Evolutionary conservation across 176 grass and related monocot genomes (phyloP).

Genomic region (Avena sativa): DNA sequence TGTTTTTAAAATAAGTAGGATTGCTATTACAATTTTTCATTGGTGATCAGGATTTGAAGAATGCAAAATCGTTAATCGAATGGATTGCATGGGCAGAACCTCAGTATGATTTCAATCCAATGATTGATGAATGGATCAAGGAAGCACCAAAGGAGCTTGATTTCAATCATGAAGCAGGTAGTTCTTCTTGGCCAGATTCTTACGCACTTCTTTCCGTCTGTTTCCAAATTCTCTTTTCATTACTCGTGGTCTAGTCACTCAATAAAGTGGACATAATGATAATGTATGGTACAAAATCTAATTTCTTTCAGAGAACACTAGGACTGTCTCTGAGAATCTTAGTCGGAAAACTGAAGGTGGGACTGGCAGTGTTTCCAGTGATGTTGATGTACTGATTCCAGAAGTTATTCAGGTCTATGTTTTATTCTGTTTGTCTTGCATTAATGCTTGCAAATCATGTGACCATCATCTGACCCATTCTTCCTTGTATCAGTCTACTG

Average conservation of each 20-base stretch:
- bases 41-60: constrained; percentile 87
- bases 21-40: constrained; percentile 30
- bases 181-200: constrained; percentile 27
- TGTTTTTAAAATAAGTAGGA: constrained; percentile 13
- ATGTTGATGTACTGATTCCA: constrained; percentile 82
- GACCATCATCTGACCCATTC: constrained; percentile 32
- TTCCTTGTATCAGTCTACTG: constrained; percentile 77
- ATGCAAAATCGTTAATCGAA: constrained; percentile 91
- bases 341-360: constrained; percentile 35
- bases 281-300: constrained; percentile 3
- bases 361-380: constrained; percentile 45
- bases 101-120: constrained; percentile 83
- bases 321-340: constrained; percentile 79
- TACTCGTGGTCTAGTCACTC: neutral
- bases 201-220: neutral
- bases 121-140: constrained; percentile 99
- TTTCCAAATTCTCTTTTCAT: constrained; percentile 4
- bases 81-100: constrained; percentile 99
- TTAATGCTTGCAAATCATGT: constrained; percentile 32
- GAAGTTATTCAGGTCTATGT: constrained; percentile 89
- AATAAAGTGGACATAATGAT: constrained; percentile 21
- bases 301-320: constrained; percentile 83
- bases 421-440: constrained; percentile 33
- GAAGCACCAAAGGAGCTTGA: constrained; percentile 98
- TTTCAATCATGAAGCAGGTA: constrained; percentile 98